These are phyloP conservation scores for Naganishia albida DNA, from an alignment of 1,284 basidiomycete species.

Conservation along the genomic window DNA sequence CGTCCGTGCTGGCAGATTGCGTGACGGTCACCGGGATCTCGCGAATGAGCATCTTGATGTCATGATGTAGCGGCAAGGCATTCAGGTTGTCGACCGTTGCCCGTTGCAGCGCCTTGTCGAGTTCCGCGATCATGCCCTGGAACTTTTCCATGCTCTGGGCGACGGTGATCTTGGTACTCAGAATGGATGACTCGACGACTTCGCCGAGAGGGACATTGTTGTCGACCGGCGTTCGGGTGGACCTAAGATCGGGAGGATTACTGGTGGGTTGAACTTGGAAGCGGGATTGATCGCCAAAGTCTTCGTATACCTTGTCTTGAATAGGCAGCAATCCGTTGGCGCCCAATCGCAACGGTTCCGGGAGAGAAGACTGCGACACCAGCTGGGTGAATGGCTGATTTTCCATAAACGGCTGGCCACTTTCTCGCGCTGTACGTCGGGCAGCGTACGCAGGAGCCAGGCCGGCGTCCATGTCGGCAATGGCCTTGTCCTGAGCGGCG, in stretches of 20 bases:
- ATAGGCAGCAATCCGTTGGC: constrained; percentile 75
- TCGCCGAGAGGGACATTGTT: constrained; percentile 35
- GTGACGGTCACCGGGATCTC: constrained; percentile 77
- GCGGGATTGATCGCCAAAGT: constrained; percentile 68
- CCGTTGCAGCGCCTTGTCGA: constrained; percentile 75
- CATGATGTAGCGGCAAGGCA: constrained; percentile 75
- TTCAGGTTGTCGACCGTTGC: constrained; percentile 65
- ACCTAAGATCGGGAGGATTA: constrained; percentile 2
- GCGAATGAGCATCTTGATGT: constrained; percentile 78
- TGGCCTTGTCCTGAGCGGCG: constrained; percentile 95
- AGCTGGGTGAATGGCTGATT: constrained; percentile 65
- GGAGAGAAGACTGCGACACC: constrained; percentile 76
- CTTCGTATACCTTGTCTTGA: constrained; percentile 91
- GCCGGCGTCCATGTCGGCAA: constrained; percentile 91
- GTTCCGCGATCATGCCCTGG: constrained; percentile 69
- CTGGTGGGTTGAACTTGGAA: constrained; percentile 31
- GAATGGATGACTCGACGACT: constrained; percentile 37
- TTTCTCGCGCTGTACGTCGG: constrained; percentile 82
- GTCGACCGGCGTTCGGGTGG: constrained; percentile 36
- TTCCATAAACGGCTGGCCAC: constrained; percentile 80
- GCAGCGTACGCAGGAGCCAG: constrained; percentile 79
- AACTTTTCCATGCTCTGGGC: constrained; percentile 52
- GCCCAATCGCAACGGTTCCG: constrained; percentile 85
- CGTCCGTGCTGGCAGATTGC: constrained; percentile 74
- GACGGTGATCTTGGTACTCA: constrained; percentile 36